Evolutionary conservation across 768 basidiomycete species (phyloP).

Genomic region (Boletus coccyginus): DNA sequence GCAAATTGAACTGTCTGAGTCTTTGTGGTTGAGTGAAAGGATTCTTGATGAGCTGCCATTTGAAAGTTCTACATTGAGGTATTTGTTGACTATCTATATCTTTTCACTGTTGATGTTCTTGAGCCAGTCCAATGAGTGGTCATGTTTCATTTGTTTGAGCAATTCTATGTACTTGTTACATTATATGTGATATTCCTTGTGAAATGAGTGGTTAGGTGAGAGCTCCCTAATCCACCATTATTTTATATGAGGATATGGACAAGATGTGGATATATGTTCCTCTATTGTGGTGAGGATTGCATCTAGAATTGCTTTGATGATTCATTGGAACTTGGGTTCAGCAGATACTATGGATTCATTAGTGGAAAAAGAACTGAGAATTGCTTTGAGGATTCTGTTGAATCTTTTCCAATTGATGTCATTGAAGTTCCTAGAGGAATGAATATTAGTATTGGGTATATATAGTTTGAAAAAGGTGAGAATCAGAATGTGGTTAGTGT

Average conservation of each 20-base stretch:
- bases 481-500: no score
- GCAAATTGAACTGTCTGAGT: neutral
- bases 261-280: neutral
- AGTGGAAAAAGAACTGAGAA: no score
- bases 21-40: constrained; percentile 3
- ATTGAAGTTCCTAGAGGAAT: no score
- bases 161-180: neutral
- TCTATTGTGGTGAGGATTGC: neutral
- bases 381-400: no score
- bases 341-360: no score
- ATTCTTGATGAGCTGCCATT: neutral
- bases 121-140: constrained; percentile 11
- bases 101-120: neutral
- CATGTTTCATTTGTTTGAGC: neutral
- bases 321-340: no score
- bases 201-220: neutral
- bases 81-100: constrained; percentile 6
- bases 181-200: neutral
- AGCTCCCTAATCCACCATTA: no score
- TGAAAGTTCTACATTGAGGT: neutral
- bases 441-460: no score
- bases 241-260: neutral
- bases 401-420: no score
- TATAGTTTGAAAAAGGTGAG: no score
- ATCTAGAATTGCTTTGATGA: no score